Evolutionary conservation across 1,284 basidiomycete species (phyloP).

Genomic region (Ganoderma leucocontextum): DNA sequence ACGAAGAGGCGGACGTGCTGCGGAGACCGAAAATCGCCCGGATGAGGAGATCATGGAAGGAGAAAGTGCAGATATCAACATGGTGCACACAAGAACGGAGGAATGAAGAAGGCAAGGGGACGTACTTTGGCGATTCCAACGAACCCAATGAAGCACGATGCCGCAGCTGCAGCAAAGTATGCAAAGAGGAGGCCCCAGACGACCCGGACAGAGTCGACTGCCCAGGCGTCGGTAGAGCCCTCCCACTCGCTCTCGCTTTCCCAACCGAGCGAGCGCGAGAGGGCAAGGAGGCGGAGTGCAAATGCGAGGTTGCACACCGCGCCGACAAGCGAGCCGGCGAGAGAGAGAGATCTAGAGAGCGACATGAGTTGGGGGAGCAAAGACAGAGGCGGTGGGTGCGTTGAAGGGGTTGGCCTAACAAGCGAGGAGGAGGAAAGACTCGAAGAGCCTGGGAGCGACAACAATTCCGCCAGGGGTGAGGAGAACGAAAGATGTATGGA

Average conservation of each 20-base stretch:
- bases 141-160: constrained; percentile 69
- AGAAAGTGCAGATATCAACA: background rate
- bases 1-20: constrained; percentile 63
- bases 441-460: background rate
- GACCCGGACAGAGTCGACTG: constrained; percentile 66
- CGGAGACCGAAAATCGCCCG: background rate
- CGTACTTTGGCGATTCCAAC: constrained; percentile 73
- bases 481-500: background rate
- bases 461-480: constrained; percentile 12
- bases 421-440: constrained; percentile 3
- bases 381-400: constrained; percentile 3
- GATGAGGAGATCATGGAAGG: background rate
- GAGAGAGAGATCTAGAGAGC: constrained; percentile 57
- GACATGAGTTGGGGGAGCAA: constrained; percentile 30
- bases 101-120: constrained; percentile 2
- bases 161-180: constrained; percentile 70
- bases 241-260: constrained; percentile 80
- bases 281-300: constrained; percentile 61
- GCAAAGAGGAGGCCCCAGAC: constrained; percentile 70
- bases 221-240: constrained; percentile 62
- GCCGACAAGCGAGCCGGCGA: constrained; percentile 63
- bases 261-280: constrained; percentile 70
- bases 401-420: constrained; percentile 9
- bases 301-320: constrained; percentile 61
- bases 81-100: background rate